phyloP scores from a whole-genome alignment of 805 yeast genomes.

The Myxozyma lipomycoides region DNA sequence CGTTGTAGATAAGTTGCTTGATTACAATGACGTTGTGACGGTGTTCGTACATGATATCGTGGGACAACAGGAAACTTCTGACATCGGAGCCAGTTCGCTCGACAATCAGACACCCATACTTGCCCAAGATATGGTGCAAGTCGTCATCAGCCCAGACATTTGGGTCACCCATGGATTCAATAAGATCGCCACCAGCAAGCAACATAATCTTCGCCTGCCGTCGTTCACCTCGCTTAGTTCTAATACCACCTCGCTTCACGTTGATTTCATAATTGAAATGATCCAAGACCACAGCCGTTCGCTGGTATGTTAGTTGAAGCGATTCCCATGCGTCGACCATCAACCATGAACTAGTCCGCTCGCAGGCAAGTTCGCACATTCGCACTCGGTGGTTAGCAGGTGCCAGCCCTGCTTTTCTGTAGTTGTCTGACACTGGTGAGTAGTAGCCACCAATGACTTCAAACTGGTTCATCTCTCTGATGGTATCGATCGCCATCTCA shows the following conservation, averaged over 20 bases:
- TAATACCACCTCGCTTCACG: conserved; percentile 81
- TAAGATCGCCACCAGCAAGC: conserved; percentile 95
- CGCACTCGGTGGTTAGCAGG: conserved; percentile 84
- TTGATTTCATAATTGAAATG: conserved; percentile 95
- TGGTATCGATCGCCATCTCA: conserved; percentile 92
- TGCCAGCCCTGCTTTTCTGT: conserved; percentile 89
- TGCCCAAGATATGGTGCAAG: conserved; percentile 89
- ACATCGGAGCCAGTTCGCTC: conserved; percentile 97
- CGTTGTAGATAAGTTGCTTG: conserved; percentile 93
- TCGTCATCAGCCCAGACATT: conserved; percentile 98
- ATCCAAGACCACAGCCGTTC: conserved; percentile 93
- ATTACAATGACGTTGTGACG: conserved; percentile 83
- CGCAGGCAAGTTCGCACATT: conserved; percentile 98
- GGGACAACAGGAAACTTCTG: conserved; percentile 82
- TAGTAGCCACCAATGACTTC: conserved; percentile 96
- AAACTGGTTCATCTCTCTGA: conserved; percentile 84
- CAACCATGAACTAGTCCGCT: conserved; percentile 91
- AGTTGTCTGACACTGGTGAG: conserved; percentile 82
- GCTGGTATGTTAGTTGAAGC: conserved; percentile 79
- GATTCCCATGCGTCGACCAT: conserved; percentile 99
- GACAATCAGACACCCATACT: conserved; percentile 92
- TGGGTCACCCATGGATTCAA: conserved; percentile 99
- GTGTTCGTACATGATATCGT: conserved; percentile 97
- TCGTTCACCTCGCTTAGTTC: conserved; percentile 42
- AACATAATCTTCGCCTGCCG: conserved; percentile 93